phyloP scores from a whole-genome alignment of 2,329 filamentous ascomycete species.

The Cordyceps militaris region DNA sequence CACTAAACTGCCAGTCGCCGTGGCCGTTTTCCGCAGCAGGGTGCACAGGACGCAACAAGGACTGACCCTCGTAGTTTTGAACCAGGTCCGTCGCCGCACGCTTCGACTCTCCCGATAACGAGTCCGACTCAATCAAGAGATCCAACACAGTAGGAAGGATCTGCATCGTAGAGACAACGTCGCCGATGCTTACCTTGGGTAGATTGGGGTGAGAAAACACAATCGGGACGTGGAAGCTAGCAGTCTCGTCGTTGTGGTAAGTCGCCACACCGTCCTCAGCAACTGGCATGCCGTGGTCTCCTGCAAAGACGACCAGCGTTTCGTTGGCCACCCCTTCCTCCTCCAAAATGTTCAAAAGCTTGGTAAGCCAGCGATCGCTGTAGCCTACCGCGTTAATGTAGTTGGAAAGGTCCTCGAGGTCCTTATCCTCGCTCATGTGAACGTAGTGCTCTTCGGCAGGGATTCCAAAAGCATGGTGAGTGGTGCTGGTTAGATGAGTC shows the following conservation, averaged over 20 bases:
- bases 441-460: constrained; percentile 24
- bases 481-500: constrained; percentile 30
- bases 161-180: constrained; percentile 26
- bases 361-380: constrained; percentile 27
- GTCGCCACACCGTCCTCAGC: constrained; percentile 25
- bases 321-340: constrained; percentile 27
- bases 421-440: constrained; percentile 20
- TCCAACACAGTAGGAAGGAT: constrained; percentile 30
- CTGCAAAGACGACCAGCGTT: constrained; percentile 27
- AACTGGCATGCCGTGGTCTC: constrained; percentile 28
- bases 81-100: constrained; percentile 23
- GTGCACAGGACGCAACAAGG: constrained; percentile 25
- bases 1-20: constrained; percentile 23
- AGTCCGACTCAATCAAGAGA: constrained; percentile 26
- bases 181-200: constrained; percentile 23
- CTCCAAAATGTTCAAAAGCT: constrained; percentile 24
- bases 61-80: constrained; percentile 29
- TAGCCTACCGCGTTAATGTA: constrained; percentile 29
- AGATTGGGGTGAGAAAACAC: constrained; percentile 28
- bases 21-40: constrained; percentile 16
- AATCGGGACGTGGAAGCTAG: constrained; percentile 27
- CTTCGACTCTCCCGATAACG: constrained; percentile 22
- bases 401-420: constrained; percentile 25
- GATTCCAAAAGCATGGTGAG: constrained; percentile 27
- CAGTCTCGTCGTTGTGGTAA: constrained; percentile 28